Conservation (phyloP, 2,329 filamentous ascomycete species). For the Orbilia quercus region DNA sequence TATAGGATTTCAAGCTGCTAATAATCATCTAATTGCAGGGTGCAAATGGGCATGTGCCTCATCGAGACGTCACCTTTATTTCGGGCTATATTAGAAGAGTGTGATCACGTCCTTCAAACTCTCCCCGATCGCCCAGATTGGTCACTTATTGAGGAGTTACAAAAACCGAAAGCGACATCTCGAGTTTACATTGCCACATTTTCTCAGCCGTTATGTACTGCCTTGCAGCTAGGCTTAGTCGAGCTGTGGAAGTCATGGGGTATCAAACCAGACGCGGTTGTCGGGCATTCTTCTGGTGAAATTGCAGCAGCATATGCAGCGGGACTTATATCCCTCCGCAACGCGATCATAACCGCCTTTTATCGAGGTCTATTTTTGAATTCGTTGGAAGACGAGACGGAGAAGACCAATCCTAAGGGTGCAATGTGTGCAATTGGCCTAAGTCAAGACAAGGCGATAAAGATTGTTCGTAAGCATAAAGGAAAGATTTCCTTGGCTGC, state of each 20-base stretch:
- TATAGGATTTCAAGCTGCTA: not conserved
- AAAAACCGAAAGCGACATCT: constrained; percentile 31
- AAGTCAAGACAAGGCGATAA: constrained; percentile 61
- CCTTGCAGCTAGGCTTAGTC: constrained; percentile 67
- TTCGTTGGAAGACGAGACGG: not conserved
- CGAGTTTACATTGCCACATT: constrained; percentile 62
- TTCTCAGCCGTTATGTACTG: constrained; percentile 69
- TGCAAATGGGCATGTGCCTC: constrained; percentile 34
- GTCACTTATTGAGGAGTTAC: constrained; percentile 29
- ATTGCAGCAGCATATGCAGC: constrained; percentile 66
- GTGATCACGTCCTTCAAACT: constrained; percentile 30
- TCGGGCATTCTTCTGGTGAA: constrained; percentile 66
- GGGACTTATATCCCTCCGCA: constrained; percentile 61
- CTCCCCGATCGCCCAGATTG: constrained; percentile 33
- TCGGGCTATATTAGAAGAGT: constrained; percentile 20
- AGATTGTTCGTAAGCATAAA: constrained; percentile 32
- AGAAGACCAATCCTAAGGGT: constrained; percentile 57
- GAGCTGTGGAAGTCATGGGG: constrained; percentile 62
- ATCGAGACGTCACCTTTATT: constrained; percentile 25
- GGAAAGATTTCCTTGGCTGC: constrained; percentile 35
- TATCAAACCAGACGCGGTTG: constrained; percentile 62
- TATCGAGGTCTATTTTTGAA: constrained; percentile 62
- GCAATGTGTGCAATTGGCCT: constrained; percentile 64
- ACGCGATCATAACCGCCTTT: constrained; percentile 64
- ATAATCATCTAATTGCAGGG: constrained; percentile 3